phyloP scores from a whole-genome alignment of 1,139 yeast species.

The Suhomyces ambrosiae region DNA sequence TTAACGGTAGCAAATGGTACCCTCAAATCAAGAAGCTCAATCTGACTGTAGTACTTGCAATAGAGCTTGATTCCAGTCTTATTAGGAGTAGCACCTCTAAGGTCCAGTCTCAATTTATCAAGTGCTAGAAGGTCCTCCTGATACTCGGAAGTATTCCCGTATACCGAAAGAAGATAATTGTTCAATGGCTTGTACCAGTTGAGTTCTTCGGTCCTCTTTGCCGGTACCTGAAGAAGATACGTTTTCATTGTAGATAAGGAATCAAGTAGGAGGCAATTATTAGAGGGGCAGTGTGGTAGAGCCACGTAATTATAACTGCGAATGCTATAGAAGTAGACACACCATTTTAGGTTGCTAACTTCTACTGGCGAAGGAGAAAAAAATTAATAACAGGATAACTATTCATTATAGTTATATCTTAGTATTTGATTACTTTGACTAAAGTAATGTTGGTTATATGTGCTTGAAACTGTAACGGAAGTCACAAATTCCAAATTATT shows the following conservation, averaged over 20 bases:
- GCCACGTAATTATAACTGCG: conserved; percentile 1
- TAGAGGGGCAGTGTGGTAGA: neutral
- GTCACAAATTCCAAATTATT: too few species aligned
- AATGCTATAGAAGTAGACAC: too few species aligned
- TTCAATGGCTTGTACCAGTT: conserved; percentile 71
- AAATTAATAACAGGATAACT: too few species aligned
- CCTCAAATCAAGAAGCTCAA: conserved; percentile 78
- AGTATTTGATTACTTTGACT: too few species aligned
- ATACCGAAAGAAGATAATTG: conserved; percentile 59
- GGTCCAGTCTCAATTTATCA: conserved; percentile 63
- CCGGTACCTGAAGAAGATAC: conserved; percentile 37
- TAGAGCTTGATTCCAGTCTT: conserved; percentile 52
- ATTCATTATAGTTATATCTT: too few species aligned
- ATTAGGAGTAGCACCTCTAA: conserved; percentile 59
- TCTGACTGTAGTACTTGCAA: conserved; percentile 75
- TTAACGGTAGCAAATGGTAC: conserved; percentile 64
- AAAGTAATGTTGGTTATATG: too few species aligned
- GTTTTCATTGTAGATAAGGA: conserved; percentile 36
- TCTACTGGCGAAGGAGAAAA: too few species aligned
- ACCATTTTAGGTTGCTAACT: too few species aligned
- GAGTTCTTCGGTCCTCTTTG: conserved; percentile 58
- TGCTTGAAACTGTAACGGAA: too few species aligned
- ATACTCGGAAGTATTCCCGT: conserved; percentile 65
- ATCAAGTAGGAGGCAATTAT: neutral
- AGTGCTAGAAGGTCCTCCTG: conserved; percentile 57